A percentile compares a stretch with the other conserved stretches of the same genome.
Evolutionary conservation across 2,329 filamentous ascomycete genomes (phyloP).

Genomic region (Ophiostoma sp.): DNA sequence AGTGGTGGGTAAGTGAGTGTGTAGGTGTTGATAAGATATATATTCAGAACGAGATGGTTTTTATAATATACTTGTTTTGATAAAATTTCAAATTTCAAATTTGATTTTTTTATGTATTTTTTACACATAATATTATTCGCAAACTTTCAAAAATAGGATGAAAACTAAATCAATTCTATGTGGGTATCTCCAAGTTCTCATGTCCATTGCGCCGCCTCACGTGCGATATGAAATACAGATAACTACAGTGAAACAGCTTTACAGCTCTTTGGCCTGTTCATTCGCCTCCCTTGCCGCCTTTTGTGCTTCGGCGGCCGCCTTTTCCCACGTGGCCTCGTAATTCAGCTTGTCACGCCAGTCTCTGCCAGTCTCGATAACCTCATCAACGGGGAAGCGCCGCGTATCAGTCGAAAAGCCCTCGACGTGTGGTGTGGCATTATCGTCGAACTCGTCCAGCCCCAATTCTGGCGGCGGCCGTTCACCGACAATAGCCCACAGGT

Average conservation of each 20-base stretch:
- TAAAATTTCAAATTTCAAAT: neutral
- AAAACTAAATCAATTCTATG: neutral
- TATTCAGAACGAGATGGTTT: neutral
- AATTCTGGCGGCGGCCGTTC: slow-evolving; percentile 37
- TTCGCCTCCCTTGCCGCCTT: neutral
- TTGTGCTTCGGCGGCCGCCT: neutral
- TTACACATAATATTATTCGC: neutral
- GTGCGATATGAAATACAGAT: no score
- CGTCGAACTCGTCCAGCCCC: slow-evolving; percentile 21
- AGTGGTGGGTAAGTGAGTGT: slow-evolving; percentile 40
- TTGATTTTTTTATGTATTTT: neutral
- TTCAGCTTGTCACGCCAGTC: slow-evolving; percentile 44
- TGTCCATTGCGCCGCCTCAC: neutral
- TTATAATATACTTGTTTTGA: neutral
- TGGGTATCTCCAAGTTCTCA: neutral
- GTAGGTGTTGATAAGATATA: neutral
- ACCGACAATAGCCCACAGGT: slow-evolving; percentile 49
- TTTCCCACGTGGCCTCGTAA: slow-evolving; percentile 48
- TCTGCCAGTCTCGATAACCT: slow-evolving; percentile 40
- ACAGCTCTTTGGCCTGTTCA: neutral
- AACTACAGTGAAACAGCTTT: no score
- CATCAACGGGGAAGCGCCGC: slow-evolving; percentile 36
- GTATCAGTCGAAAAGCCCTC: slow-evolving; percentile 17
- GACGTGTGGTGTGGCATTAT: slow-evolving; percentile 22
- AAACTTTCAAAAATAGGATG: neutral